Base-by-base conservation (phyloP, 148 eudicot genomes). In the Rhododendron simsii region DNA sequence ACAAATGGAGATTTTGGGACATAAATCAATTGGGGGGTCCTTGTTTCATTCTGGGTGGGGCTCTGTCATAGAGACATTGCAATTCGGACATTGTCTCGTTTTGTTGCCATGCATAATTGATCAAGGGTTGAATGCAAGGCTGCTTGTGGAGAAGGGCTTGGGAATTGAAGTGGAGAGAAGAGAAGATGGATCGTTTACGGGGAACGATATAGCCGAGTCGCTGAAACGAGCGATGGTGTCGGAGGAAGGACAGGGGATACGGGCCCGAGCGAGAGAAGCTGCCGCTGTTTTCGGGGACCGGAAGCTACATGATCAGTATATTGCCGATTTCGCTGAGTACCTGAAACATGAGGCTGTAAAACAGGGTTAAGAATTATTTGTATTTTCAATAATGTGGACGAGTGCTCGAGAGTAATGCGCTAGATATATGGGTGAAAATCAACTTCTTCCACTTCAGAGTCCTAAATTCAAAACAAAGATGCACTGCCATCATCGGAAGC, bases 31-130 rank as follows among this genome's bases (percentile, higher is more conserved):
- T 7, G 86, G 89, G 57, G 86, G 87, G 20, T 82, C 87, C 7
- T 26, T 85, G 51, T 89, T 89, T 78, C 88, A 89, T 61, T 51
- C 89, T 3, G 91, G 91, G 7, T 89, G 89, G 88, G 91, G 91
- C 0, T 83, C 89, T 6, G 73, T 74, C 2, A 85, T 89, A 13
- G 91, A 87, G 48, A 80, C 73, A 9, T 41, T 87, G 26, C 87
- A 85, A 75, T 80, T 81, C 26, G 91, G 87, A 21, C 91, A 89
- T 71, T 6, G 28, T 15, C 69, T 83, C 7, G 78, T 87, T 21
- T 78, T 83, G 30, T 28, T 87, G 80, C 91, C 91, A 0, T 45
- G 87, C 2, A 85, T 87, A 3, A 48, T 86, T 2, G 91, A 89
- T 41, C 91, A 89, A 67, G 85, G 88, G 0, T 73, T 89, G 75